Base-by-base conservation (phyloP, 345 rosid genomes). In the Durio zibethinus region DNA sequence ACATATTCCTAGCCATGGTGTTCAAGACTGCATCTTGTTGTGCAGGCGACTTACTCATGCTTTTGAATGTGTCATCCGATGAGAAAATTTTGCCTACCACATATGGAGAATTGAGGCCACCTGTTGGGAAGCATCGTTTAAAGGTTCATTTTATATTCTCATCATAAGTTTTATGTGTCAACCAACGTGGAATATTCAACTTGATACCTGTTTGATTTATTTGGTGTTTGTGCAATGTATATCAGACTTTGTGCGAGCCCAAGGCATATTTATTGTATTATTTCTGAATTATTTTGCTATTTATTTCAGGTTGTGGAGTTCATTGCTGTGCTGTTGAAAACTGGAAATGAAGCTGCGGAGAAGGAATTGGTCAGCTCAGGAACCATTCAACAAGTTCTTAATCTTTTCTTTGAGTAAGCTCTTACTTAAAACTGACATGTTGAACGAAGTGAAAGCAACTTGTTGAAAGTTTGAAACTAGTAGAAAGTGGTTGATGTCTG, bases 51-150 rank as follows among this genome's bases (percentile, higher is more conserved):
- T 80, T 97, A 85, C 94, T 91, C 74, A 80, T 56, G 87, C 88
- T 97, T 71, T 84, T 97, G 83, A 86, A 88, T 74, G 91, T 94
- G 31, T 83, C 88, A 74, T 89, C 92, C 75, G 98, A 97, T 82
- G 90, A 91, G 81, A 89, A 87, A 72, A 38, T 94, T 77, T 86
- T 97, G 89, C 96, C 93, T 14, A 97, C 99, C 38, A 90, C 99
- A 10, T 97, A 91, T 81, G 99, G 99, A 69, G 92, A 91, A 81
- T 80, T 97, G 78, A 92, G 91, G 87, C 99, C 99, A 63, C 99
- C 99, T 78, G 92, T 97, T 25, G 98, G 99, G 82, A 94, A 97
- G 84, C 94, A 94, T 85, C 97, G 99, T 25, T 84, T 97, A 53
- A 97, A 92, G 99, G 98, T 97, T 57, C 70, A 81, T 43, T 81